These are phyloP conservation scores for Buxus sempervirens DNA, from an alignment of 164 flowering plant genomes.

Conservation along the genomic window DNA sequence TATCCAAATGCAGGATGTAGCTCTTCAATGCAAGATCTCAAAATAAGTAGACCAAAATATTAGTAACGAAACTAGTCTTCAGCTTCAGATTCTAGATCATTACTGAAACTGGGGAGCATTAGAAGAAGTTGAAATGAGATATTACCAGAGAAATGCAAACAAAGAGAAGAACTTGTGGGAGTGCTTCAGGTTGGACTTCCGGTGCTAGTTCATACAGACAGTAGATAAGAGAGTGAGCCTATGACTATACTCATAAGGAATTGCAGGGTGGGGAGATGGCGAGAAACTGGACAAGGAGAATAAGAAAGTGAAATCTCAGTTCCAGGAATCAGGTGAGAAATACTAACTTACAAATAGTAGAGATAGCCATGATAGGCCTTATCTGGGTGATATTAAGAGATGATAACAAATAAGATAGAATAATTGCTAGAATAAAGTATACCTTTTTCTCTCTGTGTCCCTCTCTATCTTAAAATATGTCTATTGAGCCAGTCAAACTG, in stretches of 20 bases:
- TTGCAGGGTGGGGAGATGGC: too few relatives aligned
- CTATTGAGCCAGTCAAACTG: conserved; percentile 28
- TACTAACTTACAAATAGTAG: conserved; percentile 24
- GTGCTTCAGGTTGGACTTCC: background rate
- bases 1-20: background rate
- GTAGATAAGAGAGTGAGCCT: conserved; percentile 4
- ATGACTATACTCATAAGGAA: too few relatives aligned
- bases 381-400: conserved; percentile 20
- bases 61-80: conserved; percentile 7
- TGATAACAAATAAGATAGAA: conserved; percentile 17
- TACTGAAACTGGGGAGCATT: background rate
- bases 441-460: conserved; percentile 1
- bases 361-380: conserved; percentile 19
- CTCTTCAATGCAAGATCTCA: conserved; percentile 1
- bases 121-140: background rate
- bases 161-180: background rate
- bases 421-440: conserved; percentile 16
- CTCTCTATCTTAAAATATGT: background rate
- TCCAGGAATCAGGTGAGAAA: conserved; percentile 22
- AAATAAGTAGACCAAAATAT: background rate
- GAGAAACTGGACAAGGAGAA: conserved; percentile 2
- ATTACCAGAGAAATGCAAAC: conserved; percentile 4
- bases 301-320: conserved; percentile 12
- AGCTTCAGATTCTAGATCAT: background rate
- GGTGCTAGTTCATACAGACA: conserved; percentile 9